phyloP scores from a whole-genome alignment of 179 eudicot genomes.

The Amaranthus tricolor region DNA sequence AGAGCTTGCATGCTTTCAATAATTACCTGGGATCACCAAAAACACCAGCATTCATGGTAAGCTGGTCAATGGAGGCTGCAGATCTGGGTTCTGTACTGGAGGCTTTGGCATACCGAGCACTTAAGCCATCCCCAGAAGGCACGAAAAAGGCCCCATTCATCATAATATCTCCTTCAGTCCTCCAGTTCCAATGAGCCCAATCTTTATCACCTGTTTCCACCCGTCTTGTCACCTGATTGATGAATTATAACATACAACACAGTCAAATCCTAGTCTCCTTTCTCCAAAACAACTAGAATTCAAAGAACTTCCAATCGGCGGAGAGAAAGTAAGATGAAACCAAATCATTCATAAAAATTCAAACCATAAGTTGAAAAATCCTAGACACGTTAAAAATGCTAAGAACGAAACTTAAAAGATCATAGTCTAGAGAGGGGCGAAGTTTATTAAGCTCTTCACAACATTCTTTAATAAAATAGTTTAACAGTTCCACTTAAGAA shows the following conservation, averaged over 20 bases:
- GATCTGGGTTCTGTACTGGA: conserved; percentile 62
- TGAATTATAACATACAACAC: background rate
- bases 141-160: conserved; percentile 56
- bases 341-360: background rate
- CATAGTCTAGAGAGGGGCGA: background rate
- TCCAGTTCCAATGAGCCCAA: conserved; percentile 55
- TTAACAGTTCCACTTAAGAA: no score
- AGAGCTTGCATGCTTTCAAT: background rate
- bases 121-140: conserved; percentile 48
- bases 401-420: background rate
- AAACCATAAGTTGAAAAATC: background rate
- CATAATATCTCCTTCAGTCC: conserved; percentile 51
- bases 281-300: no score
- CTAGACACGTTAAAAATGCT: background rate
- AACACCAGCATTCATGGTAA: conserved; percentile 69
- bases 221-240: conserved; percentile 45
- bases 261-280: background rate
- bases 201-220: conserved; percentile 40
- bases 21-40: conserved; percentile 71
- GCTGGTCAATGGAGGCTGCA: conserved; percentile 54
- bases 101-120: conserved; percentile 49
- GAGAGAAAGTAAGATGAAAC: background rate
- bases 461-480: background rate
- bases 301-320: background rate
- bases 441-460: background rate